phyloP scores from a whole-genome alignment of 148 eudicot species.

The Polygonum aviculare region DNA sequence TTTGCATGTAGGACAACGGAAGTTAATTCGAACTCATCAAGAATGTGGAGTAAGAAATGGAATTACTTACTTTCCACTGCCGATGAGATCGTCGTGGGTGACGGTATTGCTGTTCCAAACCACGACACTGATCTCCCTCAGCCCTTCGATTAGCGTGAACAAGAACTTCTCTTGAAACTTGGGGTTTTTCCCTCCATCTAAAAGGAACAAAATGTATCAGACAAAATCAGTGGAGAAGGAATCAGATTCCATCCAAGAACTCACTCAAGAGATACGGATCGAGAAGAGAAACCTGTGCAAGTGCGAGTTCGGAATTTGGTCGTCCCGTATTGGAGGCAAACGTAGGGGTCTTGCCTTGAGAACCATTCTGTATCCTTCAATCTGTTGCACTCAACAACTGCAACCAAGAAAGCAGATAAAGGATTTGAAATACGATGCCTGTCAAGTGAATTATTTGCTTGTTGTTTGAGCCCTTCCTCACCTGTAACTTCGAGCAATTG shows the following conservation, averaged over 20 bases:
- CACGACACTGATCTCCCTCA: constrained; percentile 48
- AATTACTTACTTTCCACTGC: constrained; percentile 89
- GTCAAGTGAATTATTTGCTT: neutral
- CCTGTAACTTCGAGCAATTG: constrained; percentile 75
- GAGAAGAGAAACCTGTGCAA: constrained; percentile 44
- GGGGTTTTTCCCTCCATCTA: constrained; percentile 90
- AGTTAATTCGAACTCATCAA: neutral
- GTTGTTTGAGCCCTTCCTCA: neutral
- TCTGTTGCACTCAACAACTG: constrained; percentile 62
- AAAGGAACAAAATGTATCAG: neutral
- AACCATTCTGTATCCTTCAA: constrained; percentile 89
- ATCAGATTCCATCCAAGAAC: neutral
- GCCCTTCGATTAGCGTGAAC: constrained; percentile 69
- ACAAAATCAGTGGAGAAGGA: neutral
- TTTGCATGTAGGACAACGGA: neutral
- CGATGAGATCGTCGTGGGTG: constrained; percentile 72
- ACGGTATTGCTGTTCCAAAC: constrained; percentile 93
- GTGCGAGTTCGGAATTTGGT: constrained; percentile 73
- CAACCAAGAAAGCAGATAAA: neutral
- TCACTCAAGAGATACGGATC: neutral
- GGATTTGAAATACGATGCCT: neutral
- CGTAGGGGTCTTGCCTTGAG: constrained; percentile 86
- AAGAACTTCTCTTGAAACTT: constrained; percentile 86
- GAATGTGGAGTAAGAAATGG: neutral
- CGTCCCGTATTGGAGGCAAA: constrained; percentile 64